Evolutionary conservation across 1,284 basidiomycete genomes (phyloP).

Genomic region (Takashimella tepidaria): DNA sequence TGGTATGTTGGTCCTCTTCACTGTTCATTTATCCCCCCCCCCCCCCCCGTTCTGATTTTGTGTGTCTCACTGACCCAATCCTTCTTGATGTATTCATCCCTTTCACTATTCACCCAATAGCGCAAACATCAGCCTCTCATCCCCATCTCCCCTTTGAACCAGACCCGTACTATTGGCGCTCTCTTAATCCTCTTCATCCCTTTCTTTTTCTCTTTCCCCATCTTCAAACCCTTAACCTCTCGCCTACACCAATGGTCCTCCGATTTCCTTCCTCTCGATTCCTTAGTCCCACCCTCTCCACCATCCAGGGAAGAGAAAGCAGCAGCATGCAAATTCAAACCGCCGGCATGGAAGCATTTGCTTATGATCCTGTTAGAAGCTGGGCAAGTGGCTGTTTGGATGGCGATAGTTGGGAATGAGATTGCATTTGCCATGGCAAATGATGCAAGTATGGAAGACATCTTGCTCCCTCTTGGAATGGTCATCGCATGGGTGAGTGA

Average conservation of each 20-base stretch:
- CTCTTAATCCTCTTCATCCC: conserved; percentile 26
- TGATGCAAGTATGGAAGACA: conserved; percentile 13
- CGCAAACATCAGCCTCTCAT: not conserved
- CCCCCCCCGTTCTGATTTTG: too few species aligned
- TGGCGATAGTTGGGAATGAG: conserved; percentile 24
- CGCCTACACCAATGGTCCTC: conserved; percentile 16
- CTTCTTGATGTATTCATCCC: too few species aligned
- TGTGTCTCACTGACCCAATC: too few species aligned
- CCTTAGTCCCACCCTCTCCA: conserved; percentile 22
- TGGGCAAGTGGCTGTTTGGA: conserved; percentile 32
- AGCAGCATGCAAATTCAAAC: conserved; percentile 8
- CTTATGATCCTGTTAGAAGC: conserved; percentile 24
- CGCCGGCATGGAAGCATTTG: conserved; percentile 25
- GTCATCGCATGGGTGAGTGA: conserved; percentile 40
- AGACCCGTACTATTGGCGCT: conserved; percentile 27
- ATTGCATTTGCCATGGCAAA: conserved; percentile 14
- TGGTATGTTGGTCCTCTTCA: too few species aligned
- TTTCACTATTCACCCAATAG: not conserved
- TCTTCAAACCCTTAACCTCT: conserved; percentile 17
- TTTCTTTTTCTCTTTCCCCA: conserved; percentile 21
- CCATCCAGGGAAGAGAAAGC: conserved; percentile 12
- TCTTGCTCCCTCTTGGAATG: conserved; percentile 29
- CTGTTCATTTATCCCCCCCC: too few species aligned
- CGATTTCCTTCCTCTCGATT: conserved; percentile 29
- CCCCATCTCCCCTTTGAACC: not conserved